These are phyloP conservation scores for Pueraria montana DNA, from an alignment of 306 rosid genomes.

Conservation along the genomic window DNA sequence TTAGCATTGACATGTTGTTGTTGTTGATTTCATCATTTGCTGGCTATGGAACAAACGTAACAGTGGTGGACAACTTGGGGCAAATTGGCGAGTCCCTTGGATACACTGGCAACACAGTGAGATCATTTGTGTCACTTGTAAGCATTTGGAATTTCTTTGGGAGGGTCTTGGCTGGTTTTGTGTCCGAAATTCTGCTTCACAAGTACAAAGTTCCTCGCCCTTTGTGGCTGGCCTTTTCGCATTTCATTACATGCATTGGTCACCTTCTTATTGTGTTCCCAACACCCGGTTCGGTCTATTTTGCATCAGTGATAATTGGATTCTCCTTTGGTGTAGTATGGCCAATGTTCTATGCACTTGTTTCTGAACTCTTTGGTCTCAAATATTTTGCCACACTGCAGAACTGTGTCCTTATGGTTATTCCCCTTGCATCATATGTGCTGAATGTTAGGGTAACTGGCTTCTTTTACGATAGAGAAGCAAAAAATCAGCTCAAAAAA, in stretches of 20 bases:
- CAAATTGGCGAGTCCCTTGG: background rate
- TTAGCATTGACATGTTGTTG: background rate
- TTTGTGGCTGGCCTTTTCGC: background rate
- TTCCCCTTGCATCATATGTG: background rate
- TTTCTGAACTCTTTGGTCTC: background rate
- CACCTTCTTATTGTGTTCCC: background rate
- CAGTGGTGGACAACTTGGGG: background rate
- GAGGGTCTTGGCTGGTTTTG: background rate
- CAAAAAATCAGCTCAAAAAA: background rate
- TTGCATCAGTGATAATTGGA: constrained; percentile 9
- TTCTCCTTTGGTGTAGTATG: background rate
- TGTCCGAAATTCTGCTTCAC: background rate
- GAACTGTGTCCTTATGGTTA: background rate
- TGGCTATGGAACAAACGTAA: background rate
- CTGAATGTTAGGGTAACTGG: background rate
- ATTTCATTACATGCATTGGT: background rate
- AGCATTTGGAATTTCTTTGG: constrained; percentile 9
- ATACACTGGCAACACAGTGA: background rate
- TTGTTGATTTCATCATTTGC: background rate
- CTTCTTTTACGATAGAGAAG: background rate
- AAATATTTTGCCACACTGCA: background rate
- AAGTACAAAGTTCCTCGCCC: constrained; percentile 11
- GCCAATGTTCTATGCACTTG: background rate
- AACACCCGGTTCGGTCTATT: background rate
- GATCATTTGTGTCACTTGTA: background rate